Percentiles rank a stretch among this genome's conserved stretches.
phyloP scores from a whole-genome alignment of 306 rosid species.

The Lagenaria siceraria region DNA sequence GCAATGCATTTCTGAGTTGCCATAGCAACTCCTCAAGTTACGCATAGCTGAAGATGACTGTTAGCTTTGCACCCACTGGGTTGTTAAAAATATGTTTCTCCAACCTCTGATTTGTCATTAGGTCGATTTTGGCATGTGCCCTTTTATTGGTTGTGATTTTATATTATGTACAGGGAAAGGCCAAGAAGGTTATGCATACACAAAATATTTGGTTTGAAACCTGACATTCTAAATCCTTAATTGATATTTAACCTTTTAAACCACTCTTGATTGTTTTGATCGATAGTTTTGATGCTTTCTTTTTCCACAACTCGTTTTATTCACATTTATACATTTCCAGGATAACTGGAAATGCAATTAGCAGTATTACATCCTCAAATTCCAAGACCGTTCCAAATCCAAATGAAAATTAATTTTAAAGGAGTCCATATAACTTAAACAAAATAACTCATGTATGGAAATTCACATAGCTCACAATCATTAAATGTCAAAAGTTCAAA shows the following conservation, averaged over 20 bases:
- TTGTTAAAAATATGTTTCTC: not conserved
- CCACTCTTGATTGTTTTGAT: not conserved
- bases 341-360: constrained; percentile 80
- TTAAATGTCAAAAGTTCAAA: not conserved
- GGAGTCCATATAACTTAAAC: not conserved
- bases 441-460: not conserved
- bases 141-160: not conserved
- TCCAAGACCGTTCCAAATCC: not conserved
- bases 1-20: not conserved
- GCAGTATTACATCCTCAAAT: constrained; percentile 70
- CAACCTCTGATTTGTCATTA: not conserved
- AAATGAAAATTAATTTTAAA: not conserved
- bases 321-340: constrained; percentile 11
- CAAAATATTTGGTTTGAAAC: constrained; percentile 71
- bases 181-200: constrained; percentile 68
- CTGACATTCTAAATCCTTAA: constrained; percentile 60
- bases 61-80: not conserved
- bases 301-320: not conserved
- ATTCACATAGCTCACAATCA: not conserved
- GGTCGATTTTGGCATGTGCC: not conserved
- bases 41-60: not conserved
- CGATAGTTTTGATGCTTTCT: not conserved
- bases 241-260: constrained; percentile 69
- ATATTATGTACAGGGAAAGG: constrained; percentile 40
- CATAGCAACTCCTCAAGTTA: not conserved